These are phyloP conservation scores for Pisolithus thermaeus DNA, from an alignment of 1,284 basidiomycete species.

Conservation along the genomic window DNA sequence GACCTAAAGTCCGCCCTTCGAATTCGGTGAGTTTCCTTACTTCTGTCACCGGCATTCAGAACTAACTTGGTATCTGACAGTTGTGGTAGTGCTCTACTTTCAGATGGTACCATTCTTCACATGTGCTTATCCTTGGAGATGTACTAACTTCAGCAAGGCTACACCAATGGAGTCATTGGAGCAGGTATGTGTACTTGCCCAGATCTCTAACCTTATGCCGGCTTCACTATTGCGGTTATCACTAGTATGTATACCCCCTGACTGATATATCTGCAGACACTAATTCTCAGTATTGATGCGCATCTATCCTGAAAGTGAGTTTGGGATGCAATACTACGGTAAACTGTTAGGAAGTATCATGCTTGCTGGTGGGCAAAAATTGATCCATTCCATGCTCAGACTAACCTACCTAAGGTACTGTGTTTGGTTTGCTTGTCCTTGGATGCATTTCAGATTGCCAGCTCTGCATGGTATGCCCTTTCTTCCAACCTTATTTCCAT, in stretches of 20 bases:
- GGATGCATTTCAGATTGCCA: conserved; percentile 84
- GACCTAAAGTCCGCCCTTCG: no score
- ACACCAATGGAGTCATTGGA: conserved; percentile 77
- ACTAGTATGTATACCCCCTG: conserved; percentile 41
- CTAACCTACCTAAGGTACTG: conserved; percentile 35
- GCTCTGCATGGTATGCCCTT: conserved; percentile 67
- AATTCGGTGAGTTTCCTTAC: no score
- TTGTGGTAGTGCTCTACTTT: conserved; percentile 18
- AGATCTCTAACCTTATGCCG: background rate
- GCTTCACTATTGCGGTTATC: conserved; percentile 29
- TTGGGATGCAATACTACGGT: conserved; percentile 50
- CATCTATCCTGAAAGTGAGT: conserved; percentile 52
- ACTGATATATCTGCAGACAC: background rate
- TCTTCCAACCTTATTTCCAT: background rate
- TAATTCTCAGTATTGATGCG: conserved; percentile 50
- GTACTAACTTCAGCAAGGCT: conserved; percentile 43
- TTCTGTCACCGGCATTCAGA: no score
- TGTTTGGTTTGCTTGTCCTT: conserved; percentile 76
- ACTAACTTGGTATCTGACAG: no score
- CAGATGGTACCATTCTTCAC: conserved; percentile 53
- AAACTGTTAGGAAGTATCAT: conserved; percentile 55
- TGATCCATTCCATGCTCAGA: conserved; percentile 1
- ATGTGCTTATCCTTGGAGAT: background rate
- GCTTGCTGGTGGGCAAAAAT: background rate
- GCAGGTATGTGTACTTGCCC: conserved; percentile 42